Base-by-base conservation (phyloP, 441 rosid species). In the Arabidopsis hybrid region DNA sequence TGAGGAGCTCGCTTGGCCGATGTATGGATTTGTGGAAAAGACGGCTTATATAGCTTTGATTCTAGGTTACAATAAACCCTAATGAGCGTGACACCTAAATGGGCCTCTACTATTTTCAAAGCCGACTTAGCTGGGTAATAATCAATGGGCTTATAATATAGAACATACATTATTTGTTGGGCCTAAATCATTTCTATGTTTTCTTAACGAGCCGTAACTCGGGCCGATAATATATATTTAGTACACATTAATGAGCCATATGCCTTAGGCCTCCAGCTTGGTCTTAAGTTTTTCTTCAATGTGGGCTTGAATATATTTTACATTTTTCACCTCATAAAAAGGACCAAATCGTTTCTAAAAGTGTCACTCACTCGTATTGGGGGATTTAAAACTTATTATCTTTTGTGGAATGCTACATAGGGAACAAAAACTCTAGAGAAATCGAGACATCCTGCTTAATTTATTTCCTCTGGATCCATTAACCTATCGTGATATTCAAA, bases 51-150 rank as follows among this genome's bases (percentile, higher is more conserved):
- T 69, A 62, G 71, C 17, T 29, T 17, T 5, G 45, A 4, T 47
- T 3, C 36, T 76, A 69, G 79, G 75, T 56, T 53, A 46, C 26
- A 21, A 38, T 35, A 76, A 69, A 29, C 79, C 79, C 75, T 75
- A 52, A 39, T 17, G 8, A 31, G 26, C 26, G 26, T 21, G 26
- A 21, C 26, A 21, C 53, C 46, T 12, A 8, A 10, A 61, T 53
- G 70, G 63, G 65, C 70, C 60, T 56, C 0, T 52, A 0, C 11
- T 61, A 2, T 71, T 14, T 13, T n/a, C 3, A 4, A 52, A 52
- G 31, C 63, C 61, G 5, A 53, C 11, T 17, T 7, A 0, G 16
- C 9, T 6, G 8, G 18, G 50, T 53, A 2, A 1, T 6, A 1
- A 4, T 21, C 1, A 21, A 1, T 43, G 26, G 68, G 67, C 55